Evolutionary conservation across 2,329 filamentous ascomycete genomes (phyloP).

Genomic region (Aspergillus novoparasiticus): DNA sequence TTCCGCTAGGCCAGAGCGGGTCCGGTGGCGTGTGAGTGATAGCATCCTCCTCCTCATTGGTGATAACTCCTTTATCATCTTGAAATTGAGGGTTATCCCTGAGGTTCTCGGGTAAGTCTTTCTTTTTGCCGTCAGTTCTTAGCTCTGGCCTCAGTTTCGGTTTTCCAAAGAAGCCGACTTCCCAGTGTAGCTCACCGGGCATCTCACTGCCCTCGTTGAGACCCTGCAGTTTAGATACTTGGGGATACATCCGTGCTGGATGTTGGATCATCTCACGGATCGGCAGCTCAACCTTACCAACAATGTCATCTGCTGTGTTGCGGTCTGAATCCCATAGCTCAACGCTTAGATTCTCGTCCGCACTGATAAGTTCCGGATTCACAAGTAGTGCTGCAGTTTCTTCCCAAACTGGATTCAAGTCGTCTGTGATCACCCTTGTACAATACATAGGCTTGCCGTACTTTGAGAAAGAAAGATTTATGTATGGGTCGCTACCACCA

Average conservation of each 20-base stretch:
- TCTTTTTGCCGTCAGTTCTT: conserved; percentile 83
- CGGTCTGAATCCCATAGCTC: conserved; percentile 97
- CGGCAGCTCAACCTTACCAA: conserved; percentile 90
- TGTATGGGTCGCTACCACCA: conserved; percentile 92
- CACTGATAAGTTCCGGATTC: conserved; percentile 86
- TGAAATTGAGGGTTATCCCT: conserved; percentile 76
- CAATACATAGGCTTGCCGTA: conserved; percentile 98
- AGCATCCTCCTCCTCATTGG: conserved; percentile 75
- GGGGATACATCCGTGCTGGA: conserved; percentile 88
- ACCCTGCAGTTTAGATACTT: conserved; percentile 79
- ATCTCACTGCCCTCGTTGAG: conserved; percentile 83
- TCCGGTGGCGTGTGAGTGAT: conserved; percentile 90
- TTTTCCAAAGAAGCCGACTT: conserved; percentile 93
- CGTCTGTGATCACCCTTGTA: conserved; percentile 91
- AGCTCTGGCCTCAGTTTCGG: conserved; percentile 83
- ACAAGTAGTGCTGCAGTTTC: conserved; percentile 85
- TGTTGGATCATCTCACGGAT: conserved; percentile 96
- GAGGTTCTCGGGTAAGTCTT: conserved; percentile 72
- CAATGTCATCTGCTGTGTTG: conserved; percentile 88
- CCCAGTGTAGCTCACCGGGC: conserved; percentile 94
- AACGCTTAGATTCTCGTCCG: conserved; percentile 87
- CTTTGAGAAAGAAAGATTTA: conserved; percentile 92
- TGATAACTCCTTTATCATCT: conserved; percentile 80
- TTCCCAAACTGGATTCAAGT: conserved; percentile 90
- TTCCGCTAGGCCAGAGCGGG: conserved; percentile 91